Percentiles rank a stretch among this genome's conserved stretches.
Evolutionary conservation across 768 basidiomycete species (phyloP).

Genomic region (Lactarius sp.): DNA sequence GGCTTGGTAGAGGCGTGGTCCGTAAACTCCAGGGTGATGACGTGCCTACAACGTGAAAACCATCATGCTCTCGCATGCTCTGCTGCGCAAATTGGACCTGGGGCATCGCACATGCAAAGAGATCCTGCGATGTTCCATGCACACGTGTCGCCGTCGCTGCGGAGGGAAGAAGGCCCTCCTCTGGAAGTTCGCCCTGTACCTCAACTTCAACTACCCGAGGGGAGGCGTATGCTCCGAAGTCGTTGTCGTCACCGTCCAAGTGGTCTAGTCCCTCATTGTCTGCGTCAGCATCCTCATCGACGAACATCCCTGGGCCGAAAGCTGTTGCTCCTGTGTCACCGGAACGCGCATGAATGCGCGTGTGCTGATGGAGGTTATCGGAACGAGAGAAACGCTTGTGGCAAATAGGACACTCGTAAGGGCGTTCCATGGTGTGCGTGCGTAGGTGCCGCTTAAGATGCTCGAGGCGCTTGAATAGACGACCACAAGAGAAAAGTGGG

Average conservation of each 20-base stretch:
- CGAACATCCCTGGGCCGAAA: constrained; percentile 12
- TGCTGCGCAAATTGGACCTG: constrained; percentile 20
- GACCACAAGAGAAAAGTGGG: constrained; percentile 77
- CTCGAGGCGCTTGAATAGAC: constrained; percentile 88
- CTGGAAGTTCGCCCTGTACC: constrained; percentile 23
- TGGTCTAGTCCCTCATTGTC: constrained; percentile 38
- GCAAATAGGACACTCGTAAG: constrained; percentile 71
- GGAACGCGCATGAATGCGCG: constrained; percentile 66
- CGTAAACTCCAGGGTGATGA: constrained; percentile 20
- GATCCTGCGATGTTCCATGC: not conserved
- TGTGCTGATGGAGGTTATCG: constrained; percentile 86
- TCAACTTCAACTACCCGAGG: constrained; percentile 29
- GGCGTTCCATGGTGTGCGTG: constrained; percentile 86
- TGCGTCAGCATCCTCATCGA: constrained; percentile 30
- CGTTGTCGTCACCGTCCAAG: constrained; percentile 29
- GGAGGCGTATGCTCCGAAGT: constrained; percentile 18
- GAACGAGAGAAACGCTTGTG: constrained; percentile 80
- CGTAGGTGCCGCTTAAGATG: constrained; percentile 84
- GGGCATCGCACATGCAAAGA: constrained; percentile 12
- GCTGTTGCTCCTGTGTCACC: constrained; percentile 28
- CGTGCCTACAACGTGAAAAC: constrained; percentile 11
- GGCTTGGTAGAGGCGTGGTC: constrained; percentile 17
- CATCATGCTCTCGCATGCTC: constrained; percentile 17
- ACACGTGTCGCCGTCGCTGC: constrained; percentile 2
- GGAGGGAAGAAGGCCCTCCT: constrained; percentile 20